Conservation (phyloP, 345 rosid genomes). For the Salix udensis region DNA sequence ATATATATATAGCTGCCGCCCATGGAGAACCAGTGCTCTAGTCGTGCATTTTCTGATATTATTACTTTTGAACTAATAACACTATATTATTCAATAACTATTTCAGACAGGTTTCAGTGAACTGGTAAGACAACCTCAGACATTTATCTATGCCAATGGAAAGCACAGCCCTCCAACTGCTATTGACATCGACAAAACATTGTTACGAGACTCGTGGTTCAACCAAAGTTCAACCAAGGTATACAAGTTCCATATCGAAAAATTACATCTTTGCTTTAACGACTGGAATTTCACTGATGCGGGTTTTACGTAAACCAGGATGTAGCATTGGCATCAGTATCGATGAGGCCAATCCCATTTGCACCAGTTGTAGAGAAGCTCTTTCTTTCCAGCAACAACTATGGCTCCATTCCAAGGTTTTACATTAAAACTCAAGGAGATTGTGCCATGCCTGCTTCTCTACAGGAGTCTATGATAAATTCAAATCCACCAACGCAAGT, state of each 20-base stretch:
- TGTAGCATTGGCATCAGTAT: constrained; percentile 34
- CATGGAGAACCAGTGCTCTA: neutral
- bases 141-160: constrained; percentile 42
- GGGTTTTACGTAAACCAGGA: constrained; percentile 14
- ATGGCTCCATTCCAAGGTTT: constrained; percentile 50
- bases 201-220: constrained; percentile 32
- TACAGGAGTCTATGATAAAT: constrained; percentile 53
- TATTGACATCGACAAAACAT: constrained; percentile 32
- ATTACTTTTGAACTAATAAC: too few species aligned
- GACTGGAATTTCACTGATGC: neutral
- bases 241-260: neutral
- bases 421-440: constrained; percentile 60
- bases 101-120: constrained; percentile 30
- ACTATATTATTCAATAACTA: neutral
- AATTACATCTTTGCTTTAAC: neutral
- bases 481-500: constrained; percentile 53
- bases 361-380: constrained; percentile 41
- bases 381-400: constrained; percentile 40
- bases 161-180: constrained; percentile 40
- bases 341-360: constrained; percentile 46
- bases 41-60: too few species aligned
- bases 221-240: constrained; percentile 43
- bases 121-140: constrained; percentile 33
- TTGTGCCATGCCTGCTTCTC: constrained; percentile 41
- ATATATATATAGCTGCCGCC: neutral